phyloP scores from a whole-genome alignment of 495 filamentous ascomycete species.

The Tuber calosporum region DNA sequence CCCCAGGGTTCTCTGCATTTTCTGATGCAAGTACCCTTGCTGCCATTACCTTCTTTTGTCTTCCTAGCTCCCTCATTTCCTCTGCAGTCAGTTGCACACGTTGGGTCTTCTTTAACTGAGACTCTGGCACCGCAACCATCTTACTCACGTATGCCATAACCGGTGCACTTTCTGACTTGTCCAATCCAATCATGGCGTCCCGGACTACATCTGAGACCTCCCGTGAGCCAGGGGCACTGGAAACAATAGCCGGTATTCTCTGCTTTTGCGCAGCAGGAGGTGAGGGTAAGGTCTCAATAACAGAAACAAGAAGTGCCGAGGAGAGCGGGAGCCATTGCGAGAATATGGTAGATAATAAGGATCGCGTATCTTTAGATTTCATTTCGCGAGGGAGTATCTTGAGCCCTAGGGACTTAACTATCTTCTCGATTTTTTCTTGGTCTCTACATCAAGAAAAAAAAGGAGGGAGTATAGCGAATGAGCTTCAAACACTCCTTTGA shows the following conservation, averaged over 20 bases:
- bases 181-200: slow-evolving; percentile 74
- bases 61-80: slow-evolving; percentile 77
- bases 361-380: slow-evolving; percentile 72
- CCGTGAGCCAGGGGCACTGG: slow-evolving; percentile 69
- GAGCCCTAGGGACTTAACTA: slow-evolving; percentile 82
- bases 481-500: not conserved
- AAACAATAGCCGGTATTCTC: slow-evolving; percentile 68
- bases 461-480: not conserved
- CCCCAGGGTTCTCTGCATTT: slow-evolving; percentile 19
- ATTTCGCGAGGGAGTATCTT: slow-evolving; percentile 75
- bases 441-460: slow-evolving; percentile 52
- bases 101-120: slow-evolving; percentile 75
- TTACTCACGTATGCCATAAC: slow-evolving; percentile 96
- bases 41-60: slow-evolving; percentile 83
- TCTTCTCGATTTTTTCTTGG: slow-evolving; percentile 76
- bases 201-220: slow-evolving; percentile 61
- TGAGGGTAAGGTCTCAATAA: slow-evolving; percentile 85
- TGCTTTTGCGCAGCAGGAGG: slow-evolving; percentile 76
- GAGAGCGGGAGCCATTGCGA: slow-evolving; percentile 87
- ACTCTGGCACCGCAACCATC: slow-evolving; percentile 91
- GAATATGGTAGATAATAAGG: slow-evolving; percentile 79
- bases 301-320: slow-evolving; percentile 83
- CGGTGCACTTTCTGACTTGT: slow-evolving; percentile 59
- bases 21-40: slow-evolving; percentile 51
- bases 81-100: slow-evolving; percentile 67